Percentiles rank a stretch among this genome's conserved stretches.
phyloP scores from a whole-genome alignment of 495 filamentous ascomycete species.

The Cetradonia linearis region DNA sequence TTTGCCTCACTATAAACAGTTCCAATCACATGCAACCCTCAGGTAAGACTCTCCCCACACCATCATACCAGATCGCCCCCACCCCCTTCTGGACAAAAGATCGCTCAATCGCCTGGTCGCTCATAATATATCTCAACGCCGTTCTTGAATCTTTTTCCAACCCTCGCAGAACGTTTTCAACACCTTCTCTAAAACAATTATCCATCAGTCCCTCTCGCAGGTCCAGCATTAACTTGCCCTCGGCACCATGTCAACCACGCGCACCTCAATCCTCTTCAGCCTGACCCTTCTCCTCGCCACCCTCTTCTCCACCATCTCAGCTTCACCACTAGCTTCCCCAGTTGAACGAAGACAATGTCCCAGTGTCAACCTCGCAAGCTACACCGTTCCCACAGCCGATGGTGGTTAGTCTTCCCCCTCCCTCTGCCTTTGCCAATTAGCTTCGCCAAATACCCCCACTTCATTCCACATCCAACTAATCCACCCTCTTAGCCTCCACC shows the following conservation, averaged over 20 bases:
- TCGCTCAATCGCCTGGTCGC: neutral
- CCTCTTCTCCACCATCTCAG: conserved; percentile 6
- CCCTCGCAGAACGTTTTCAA: neutral
- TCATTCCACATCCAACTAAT: no score
- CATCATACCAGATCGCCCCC: neutral
- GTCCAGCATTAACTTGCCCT: neutral
- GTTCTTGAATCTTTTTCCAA: neutral
- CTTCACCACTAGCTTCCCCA: conserved; percentile 10
- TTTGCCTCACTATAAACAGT: neutral
- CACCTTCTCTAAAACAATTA: neutral
- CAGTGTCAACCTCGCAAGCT: neutral
- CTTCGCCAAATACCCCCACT: no score
- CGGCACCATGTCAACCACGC: conserved; percentile 1
- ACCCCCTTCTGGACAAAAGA: neutral
- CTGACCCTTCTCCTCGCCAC: neutral
- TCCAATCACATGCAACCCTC: no score
- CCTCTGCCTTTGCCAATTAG: neutral
- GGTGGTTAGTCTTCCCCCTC: conserved; percentile 1
- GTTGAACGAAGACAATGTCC: neutral
- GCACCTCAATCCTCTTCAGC: conserved; percentile 3
- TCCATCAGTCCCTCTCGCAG: neutral
- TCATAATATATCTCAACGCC: neutral
- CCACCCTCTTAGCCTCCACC: conserved; percentile 9
- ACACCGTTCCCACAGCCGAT: conserved; percentile 13
- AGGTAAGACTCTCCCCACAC: neutral